Evolutionary conservation across 257 asterid genomes (phyloP).

Genomic region (Solanum gracilifrons): DNA sequence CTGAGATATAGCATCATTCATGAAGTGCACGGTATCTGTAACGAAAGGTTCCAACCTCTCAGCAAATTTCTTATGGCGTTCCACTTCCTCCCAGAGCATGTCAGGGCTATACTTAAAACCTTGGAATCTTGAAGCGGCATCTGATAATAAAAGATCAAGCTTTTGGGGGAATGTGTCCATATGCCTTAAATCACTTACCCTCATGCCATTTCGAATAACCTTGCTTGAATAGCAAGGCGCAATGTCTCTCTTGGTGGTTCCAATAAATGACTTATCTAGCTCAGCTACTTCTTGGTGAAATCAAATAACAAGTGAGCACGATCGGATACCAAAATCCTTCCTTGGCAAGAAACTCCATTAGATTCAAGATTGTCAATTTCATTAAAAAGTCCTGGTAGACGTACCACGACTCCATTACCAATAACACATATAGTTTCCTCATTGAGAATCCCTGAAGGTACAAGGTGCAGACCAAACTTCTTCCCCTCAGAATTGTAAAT

Average conservation of each 20-base stretch:
- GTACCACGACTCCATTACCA: conserved; percentile 93
- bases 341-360: conserved; percentile 68
- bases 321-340: conserved; percentile 85
- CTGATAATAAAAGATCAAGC: conserved; percentile 74
- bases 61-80: conserved; percentile 56
- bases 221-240: conserved; percentile 97
- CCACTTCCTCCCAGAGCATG: conserved; percentile 83
- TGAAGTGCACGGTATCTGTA: conserved; percentile 75
- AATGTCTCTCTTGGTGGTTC: conserved; percentile 93
- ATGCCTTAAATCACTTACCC: conserved; percentile 91
- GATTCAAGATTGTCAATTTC: conserved; percentile 87
- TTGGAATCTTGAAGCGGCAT: conserved; percentile 77
- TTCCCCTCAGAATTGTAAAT: conserved; percentile 92
- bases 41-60: conserved; percentile 87
- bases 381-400: conserved; percentile 72
- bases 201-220: conserved; percentile 80
- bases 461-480: conserved; percentile 90
- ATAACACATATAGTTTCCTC: conserved; percentile 32
- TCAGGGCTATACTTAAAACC: conserved; percentile 68
- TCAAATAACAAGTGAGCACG: conserved; percentile 92
- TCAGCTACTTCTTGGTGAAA: conserved; percentile 76
- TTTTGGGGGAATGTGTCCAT: conserved; percentile 92
- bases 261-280: conserved; percentile 83
- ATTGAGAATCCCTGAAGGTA: conserved; percentile 87
- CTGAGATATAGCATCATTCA: conserved; percentile 65